These are phyloP conservation scores for Pseudogymnoascus destructans DNA, from an alignment of 2,329 filamentous ascomycete genomes.

Conservation along the genomic window DNA sequence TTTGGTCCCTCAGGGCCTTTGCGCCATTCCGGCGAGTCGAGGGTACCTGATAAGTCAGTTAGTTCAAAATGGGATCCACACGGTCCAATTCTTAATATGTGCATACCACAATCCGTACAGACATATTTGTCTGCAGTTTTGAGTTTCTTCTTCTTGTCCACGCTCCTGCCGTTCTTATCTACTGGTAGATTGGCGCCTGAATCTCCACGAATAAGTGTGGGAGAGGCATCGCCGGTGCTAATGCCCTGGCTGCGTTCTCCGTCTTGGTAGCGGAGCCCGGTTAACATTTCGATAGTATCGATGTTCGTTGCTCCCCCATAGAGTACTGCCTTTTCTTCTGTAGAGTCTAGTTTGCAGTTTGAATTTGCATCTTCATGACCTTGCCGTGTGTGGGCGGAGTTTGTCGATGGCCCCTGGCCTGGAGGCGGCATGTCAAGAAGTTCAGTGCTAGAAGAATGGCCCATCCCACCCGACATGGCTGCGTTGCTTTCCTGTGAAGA, in stretches of 20 bases:
- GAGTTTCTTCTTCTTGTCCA: slow-evolving; percentile 74
- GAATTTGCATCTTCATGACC: slow-evolving; percentile 63
- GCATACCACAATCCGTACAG: slow-evolving; percentile 78
- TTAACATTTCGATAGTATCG: slow-evolving; percentile 87
- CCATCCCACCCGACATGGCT: slow-evolving; percentile 17
- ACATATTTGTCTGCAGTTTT: slow-evolving; percentile 82
- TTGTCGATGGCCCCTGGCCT: slow-evolving; percentile 47
- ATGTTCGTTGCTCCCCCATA: slow-evolving; percentile 66
- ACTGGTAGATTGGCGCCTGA: slow-evolving; percentile 73
- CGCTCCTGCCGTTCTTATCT: slow-evolving; percentile 59
- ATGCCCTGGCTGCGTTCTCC: slow-evolving; percentile 81
- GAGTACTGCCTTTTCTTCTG: slow-evolving; percentile 72
- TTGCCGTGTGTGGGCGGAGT: slow-evolving; percentile 60
- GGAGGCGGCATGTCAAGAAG: slow-evolving; percentile 51
- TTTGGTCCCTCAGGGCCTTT: slow-evolving; percentile 89
- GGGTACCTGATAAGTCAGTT: slow-evolving; percentile 40
- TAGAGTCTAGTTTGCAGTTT: slow-evolving; percentile 56
- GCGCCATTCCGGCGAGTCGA: slow-evolving; percentile 91
- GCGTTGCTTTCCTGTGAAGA: slow-evolving; percentile 30
- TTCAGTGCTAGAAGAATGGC: slow-evolving; percentile 26
- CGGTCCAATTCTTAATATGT: slow-evolving; percentile 14
- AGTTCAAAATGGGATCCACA: background rate
- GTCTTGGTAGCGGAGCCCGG: slow-evolving; percentile 73
- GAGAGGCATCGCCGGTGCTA: slow-evolving; percentile 71
- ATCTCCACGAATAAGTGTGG: slow-evolving; percentile 71